These are phyloP conservation scores for Nigrospora sphaerica DNA, from an alignment of 2,329 filamentous ascomycete species.

Conservation along the genomic window DNA sequence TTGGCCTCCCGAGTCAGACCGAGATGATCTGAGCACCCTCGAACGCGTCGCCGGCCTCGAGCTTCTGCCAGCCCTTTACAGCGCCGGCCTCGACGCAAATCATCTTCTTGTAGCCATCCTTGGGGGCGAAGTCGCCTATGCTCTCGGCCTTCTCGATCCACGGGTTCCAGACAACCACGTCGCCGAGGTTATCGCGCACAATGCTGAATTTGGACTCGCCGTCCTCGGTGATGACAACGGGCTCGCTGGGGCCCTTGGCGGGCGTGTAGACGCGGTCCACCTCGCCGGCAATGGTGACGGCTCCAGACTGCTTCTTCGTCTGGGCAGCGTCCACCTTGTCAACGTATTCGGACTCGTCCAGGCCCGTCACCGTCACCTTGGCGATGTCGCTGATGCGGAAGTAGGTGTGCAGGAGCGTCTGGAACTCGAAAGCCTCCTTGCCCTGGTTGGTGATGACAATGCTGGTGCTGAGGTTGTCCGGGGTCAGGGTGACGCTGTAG, in stretches of 20 bases:
- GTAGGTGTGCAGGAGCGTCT: slow-evolving; percentile 88
- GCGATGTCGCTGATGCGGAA: slow-evolving; percentile 78
- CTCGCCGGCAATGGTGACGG: slow-evolving; percentile 67
- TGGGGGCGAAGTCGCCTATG: slow-evolving; percentile 82
- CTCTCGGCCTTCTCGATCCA: slow-evolving; percentile 78
- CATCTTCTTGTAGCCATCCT: slow-evolving; percentile 89
- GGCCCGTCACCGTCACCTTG: slow-evolving; percentile 63
- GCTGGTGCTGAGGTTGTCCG: slow-evolving; percentile 68
- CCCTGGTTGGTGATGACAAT: slow-evolving; percentile 88
- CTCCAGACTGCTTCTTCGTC: slow-evolving; percentile 57
- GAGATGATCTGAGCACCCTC: slow-evolving; percentile 54
- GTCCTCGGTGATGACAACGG: slow-evolving; percentile 54
- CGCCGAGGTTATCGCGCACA: slow-evolving; percentile 74
- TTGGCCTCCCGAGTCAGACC: slow-evolving; percentile 12
- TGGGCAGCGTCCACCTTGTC: slow-evolving; percentile 72
- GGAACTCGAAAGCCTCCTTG: slow-evolving; percentile 76
- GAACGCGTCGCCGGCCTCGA: slow-evolving; percentile 70
- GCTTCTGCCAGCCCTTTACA: slow-evolving; percentile 72
- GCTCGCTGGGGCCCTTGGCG: slow-evolving; percentile 48
- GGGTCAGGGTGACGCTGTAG: slow-evolving; percentile 83
- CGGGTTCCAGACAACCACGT: slow-evolving; percentile 96
- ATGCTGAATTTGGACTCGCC: slow-evolving; percentile 64
- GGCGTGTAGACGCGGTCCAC: slow-evolving; percentile 85
- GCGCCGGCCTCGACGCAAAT: slow-evolving; percentile 88
- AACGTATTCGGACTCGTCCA: slow-evolving; percentile 67